phyloP scores from a whole-genome alignment of 371 early-diverging fungal genomes.

The Mucor velutinosus region DNA sequence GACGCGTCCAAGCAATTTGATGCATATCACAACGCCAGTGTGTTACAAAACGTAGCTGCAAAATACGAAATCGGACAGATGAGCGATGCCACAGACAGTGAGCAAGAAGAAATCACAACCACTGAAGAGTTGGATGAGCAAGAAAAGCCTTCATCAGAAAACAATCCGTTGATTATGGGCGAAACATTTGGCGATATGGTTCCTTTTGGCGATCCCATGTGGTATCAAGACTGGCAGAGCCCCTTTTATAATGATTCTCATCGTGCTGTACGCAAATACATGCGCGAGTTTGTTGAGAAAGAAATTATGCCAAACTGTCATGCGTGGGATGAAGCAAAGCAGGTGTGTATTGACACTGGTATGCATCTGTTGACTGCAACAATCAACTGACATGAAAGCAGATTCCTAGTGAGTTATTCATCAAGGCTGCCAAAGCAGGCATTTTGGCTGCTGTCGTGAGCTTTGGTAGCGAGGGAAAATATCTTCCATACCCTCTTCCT shows the following conservation, averaged over 20 bases:
- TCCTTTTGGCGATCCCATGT: constrained; percentile 71
- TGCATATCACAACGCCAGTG: constrained; percentile 73
- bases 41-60: constrained; percentile 31
- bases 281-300: constrained; percentile 79
- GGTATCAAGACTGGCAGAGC: constrained; percentile 64
- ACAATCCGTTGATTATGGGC: constrained; percentile 20
- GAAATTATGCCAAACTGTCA: constrained; percentile 82
- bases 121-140: neutral
- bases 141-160: neutral
- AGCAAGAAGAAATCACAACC: neutral
- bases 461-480: constrained; percentile 44
- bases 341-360: too few relatives aligned
- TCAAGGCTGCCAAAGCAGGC: constrained; percentile 68
- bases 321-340: constrained; percentile 87
- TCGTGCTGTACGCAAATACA: constrained; percentile 63
- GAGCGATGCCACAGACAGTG: constrained; percentile 8
- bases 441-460: constrained; percentile 64
- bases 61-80: constrained; percentile 19
- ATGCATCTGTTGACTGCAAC: too few relatives aligned
- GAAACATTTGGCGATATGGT: constrained; percentile 42
- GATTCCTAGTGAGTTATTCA: constrained; percentile 60
- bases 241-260: constrained; percentile 84
- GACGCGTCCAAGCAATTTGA: constrained; percentile 92
- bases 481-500: constrained; percentile 29
- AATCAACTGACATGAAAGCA: constrained; percentile 3